A percentile compares a stretch with the other conserved stretches of the same genome.
Evolutionary conservation across 208 protist genomes (phyloP).

Genomic region (Giardia muris): DNA sequence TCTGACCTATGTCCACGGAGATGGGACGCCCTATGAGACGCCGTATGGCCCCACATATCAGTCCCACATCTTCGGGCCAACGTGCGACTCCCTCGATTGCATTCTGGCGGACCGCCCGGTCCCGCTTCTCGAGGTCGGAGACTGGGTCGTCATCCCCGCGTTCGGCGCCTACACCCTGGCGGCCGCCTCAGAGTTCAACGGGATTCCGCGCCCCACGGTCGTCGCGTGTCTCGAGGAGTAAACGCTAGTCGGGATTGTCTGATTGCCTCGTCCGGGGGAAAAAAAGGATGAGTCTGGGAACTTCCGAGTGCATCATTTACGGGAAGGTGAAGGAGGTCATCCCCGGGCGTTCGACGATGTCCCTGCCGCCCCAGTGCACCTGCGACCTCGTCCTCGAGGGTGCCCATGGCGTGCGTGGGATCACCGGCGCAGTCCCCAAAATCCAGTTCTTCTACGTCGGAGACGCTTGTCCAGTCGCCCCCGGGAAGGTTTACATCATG

Average conservation of each 20-base stretch:
- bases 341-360: neutral
- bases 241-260: neutral
- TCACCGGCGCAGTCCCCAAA: neutral
- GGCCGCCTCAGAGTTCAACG: slow-evolving; percentile 58
- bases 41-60: neutral
- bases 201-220: slow-evolving; percentile 34
- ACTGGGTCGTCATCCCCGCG: slow-evolving; percentile 59
- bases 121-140: slow-evolving; percentile 55
- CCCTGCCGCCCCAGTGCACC: slow-evolving; percentile 22
- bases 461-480: neutral
- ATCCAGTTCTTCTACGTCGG: slow-evolving; percentile 7
- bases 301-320: neutral
- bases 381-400: neutral
- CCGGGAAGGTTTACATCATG: neutral
- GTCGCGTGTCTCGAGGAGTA: neutral
- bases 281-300: neutral
- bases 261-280: neutral
- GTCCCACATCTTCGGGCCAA: slow-evolving; percentile 55
- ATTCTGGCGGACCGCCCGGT: slow-evolving; percentile 23
- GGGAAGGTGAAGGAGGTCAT: neutral
- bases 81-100: slow-evolving; percentile 61
- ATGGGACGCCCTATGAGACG: neutral
- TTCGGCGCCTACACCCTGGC: slow-evolving; percentile 67
- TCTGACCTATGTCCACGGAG: neutral
- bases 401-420: neutral